Conservation (phyloP, 768 basidiomycete genomes). For the Pisolithus orientalis region DNA sequence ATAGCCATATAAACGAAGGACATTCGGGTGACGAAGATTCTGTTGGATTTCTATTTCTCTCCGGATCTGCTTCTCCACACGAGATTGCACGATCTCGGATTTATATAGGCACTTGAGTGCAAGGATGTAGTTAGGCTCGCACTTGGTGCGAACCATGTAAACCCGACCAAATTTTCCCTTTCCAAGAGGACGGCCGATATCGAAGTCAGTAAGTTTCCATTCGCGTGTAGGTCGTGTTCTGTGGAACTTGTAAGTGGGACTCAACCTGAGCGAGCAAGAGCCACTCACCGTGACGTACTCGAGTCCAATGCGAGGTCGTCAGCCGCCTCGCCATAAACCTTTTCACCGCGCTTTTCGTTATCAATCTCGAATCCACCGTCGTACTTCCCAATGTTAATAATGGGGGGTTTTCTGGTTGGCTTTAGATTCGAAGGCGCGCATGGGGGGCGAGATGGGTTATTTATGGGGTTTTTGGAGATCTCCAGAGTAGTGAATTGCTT, state of each 20-base stretch:
- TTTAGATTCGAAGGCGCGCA: conserved; percentile 14
- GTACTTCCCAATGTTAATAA: conserved; percentile 87
- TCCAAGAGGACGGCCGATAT: conserved; percentile 94
- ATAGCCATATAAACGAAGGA: conserved; percentile 91
- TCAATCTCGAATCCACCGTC: conserved; percentile 97
- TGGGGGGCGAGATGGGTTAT: conserved; percentile 23
- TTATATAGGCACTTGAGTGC: conserved; percentile 97
- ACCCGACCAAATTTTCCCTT: conserved; percentile 99
- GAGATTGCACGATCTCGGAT: conserved; percentile 85
- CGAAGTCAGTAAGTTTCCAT: conserved; percentile 82
- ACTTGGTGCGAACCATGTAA: conserved; percentile 95
- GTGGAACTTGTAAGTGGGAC: conserved; percentile 4
- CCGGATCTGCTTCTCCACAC: conserved; percentile 94
- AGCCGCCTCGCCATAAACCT: conserved; percentile 71
- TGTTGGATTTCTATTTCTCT: conserved; percentile 98
- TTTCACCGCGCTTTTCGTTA: conserved; percentile 71
- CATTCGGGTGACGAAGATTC: conserved; percentile 91
- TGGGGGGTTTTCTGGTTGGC: conserved; percentile 15
- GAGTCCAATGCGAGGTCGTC: conserved; percentile 82
- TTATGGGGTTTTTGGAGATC: conserved; percentile 46
- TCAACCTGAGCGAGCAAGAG: neutral
- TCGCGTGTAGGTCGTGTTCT: conserved; percentile 73
- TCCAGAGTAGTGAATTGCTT: conserved; percentile 67
- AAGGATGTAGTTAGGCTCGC: conserved; percentile 84
- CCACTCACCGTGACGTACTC: conserved; percentile 55